Base-by-base conservation (phyloP, 2,329 filamentous ascomycete genomes). In the Aspergillus fructus region DNA sequence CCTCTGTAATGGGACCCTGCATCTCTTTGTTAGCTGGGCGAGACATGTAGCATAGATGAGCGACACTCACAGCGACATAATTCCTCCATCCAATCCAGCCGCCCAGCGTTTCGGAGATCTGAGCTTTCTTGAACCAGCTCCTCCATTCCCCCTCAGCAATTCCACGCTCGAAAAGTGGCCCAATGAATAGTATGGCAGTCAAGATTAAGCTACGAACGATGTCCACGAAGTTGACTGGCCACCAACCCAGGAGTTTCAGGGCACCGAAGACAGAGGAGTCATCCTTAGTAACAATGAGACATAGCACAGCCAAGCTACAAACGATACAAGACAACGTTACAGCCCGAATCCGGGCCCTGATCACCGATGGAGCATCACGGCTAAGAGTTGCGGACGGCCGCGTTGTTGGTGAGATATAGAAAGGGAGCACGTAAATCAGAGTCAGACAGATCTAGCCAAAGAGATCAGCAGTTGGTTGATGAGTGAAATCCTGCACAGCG, bases 71-170 rank as follows among this genome's bases (percentile, higher is more conserved):
- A 41, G 90, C 90, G 60, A 97, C 83, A 70, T 89, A 86, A 71
- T 97, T 97, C 64, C 94, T 86, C 85, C 90, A 96, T 37, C 85
- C 87, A 53, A 89, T 88, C 89, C 89, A 94, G 63, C 89, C 88
- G 61, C 81, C 79, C 66, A 90, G 83, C 13, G 87, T 75, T 54
- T 84, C 81, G n/a, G 78, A 76, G 13, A 90, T 64, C 42, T 85
- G 81, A 34, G 76, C 74, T 9, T 86, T 76, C 27, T 75, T 75
- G 50, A 87, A 66, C 86, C 88, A 91, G 51, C 83, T 77, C 59
- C 79, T 81, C 86, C 88, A 93, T 41, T 78, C 79, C 13, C 85
- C 85, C 62, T 96, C 88, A 21, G 91, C 85, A 58, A 96, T 71
- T 1, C 92, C 82, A 50, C 82, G 80, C 74, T 96, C 91, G 69